Evolutionary conservation across 805 yeast genomes (phyloP).

Genomic region (Saccharomycopsis schoenii): DNA sequence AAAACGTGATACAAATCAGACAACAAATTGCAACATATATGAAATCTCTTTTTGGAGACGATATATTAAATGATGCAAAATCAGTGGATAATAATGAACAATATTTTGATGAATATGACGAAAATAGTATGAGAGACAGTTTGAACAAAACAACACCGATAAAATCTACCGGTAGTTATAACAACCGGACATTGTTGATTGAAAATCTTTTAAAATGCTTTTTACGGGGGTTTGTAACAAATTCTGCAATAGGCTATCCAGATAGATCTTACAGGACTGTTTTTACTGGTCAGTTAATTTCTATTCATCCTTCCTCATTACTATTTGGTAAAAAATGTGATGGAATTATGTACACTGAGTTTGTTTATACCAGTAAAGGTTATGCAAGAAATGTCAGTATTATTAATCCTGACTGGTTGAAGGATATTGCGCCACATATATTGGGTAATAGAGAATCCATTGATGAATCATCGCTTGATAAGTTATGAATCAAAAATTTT

Average conservation of each 20-base stretch:
- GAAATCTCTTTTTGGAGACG: constrained; percentile 33
- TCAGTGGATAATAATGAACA: constrained; percentile 10
- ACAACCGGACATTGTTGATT: constrained; percentile 34
- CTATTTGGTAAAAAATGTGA: constrained; percentile 75
- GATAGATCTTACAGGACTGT: constrained; percentile 88
- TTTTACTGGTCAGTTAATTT: constrained; percentile 70
- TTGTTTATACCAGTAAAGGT: constrained; percentile 86
- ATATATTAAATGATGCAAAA: background rate
- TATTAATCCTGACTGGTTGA: constrained; percentile 76
- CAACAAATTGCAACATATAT: constrained; percentile 67
- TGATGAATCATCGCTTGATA: background rate
- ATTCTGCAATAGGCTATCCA: constrained; percentile 91
- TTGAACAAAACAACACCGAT: background rate
- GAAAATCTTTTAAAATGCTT: constrained; percentile 65
- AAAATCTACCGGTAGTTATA: background rate
- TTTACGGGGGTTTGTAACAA: constrained; percentile 71
- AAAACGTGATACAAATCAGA: constrained; percentile 65
- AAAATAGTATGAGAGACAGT: constrained; percentile 14
- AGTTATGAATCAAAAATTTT: background rate
- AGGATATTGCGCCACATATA: constrained; percentile 64
- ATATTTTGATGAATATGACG: constrained; percentile 24
- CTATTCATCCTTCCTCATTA: constrained; percentile 85
- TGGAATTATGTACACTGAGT: constrained; percentile 90
- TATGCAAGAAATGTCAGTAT: constrained; percentile 86
- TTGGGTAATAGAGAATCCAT: constrained; percentile 28